Base-by-base conservation (phyloP, 2,329 filamentous ascomycete species). In the Phyllosticta paracitricarpa region DNA sequence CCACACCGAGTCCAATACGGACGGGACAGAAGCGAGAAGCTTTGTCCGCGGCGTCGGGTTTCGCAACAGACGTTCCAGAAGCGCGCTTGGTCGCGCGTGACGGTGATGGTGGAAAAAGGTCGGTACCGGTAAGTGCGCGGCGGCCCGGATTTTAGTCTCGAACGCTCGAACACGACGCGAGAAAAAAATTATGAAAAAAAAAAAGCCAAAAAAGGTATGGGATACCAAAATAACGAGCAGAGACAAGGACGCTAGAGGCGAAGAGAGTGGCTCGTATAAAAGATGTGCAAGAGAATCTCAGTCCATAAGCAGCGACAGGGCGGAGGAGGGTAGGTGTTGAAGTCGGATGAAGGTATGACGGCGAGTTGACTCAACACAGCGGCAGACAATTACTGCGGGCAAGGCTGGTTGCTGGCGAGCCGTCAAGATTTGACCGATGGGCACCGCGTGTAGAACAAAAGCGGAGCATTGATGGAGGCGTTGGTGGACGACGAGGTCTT, bases 201-300 rank as follows among this genome's bases (percentile, higher is more conserved):
- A 54, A 57, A 48, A 40, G 7, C 10, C 9, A 40, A 14, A n/a
- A 48, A 17, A 48, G 54, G 26, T 28, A 28, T 8, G 26, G 26
- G 7, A 4, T 28, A 6, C 28, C 6, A 35, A 17, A 62, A 74
- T 74, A 68, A 74, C 71, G 74, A 74, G 72, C 72, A 72, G 68
- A 68, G 73, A 72, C 66, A 65, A 63, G 58, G 58, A 61, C 72
- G 70, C 70, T 70, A 73, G 73, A 73, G 74, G 67, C 68, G 67
- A 69, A 73, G 69, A 66, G 63, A 57, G 62, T 61, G 67, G 64
- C 61, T 40, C 59, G 54, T 17, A 33, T 19, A 51, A 40, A 26
- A 28, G 26, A 40, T 54, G 28, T 24, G 54, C 26, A 54, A 19
- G 3, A n/a, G 54, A 40, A 17, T 22, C 59, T 40, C 28, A 54